Evolutionary conservation across 805 yeast genomes (phyloP).

Genomic region (Yarrowia keelungensis): DNA sequence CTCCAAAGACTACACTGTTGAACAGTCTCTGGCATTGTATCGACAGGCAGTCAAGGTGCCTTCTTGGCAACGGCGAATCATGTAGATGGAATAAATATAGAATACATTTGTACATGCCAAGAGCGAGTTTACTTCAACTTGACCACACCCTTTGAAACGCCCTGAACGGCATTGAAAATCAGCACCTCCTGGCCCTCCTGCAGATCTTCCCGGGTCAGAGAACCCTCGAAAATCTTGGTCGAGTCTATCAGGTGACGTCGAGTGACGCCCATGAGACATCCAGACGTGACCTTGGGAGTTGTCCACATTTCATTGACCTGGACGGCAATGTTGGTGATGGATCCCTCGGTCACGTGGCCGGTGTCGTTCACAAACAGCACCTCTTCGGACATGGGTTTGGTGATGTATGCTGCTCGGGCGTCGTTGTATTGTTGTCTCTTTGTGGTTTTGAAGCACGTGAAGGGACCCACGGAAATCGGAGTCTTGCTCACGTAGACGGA

Average conservation of each 20-base stretch:
- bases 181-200: conserved; percentile 34
- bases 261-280: conserved; percentile 32
- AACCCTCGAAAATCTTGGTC: conserved; percentile 15
- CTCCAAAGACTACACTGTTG: neutral
- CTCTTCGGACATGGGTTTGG: conserved; percentile 17
- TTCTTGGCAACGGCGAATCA: neutral
- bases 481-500: neutral
- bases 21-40: neutral
- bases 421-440: conserved; percentile 25
- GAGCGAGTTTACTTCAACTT: neutral
- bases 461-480: conserved; percentile 13
- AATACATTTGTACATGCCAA: neutral
- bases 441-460: conserved; percentile 35
- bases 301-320: conserved; percentile 35
- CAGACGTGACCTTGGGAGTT: conserved; percentile 31
- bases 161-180: conserved; percentile 29
- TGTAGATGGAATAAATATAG: neutral
- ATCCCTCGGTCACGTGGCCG: conserved; percentile 33
- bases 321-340: conserved; percentile 28
- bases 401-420: conserved; percentile 13
- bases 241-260: conserved; percentile 31
- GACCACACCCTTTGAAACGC: conserved; percentile 26
- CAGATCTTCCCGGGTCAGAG: conserved; percentile 7
- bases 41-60: neutral
- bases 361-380: conserved; percentile 31